Evolutionary conservation across 805 yeast species (phyloP).

Genomic region (Candida sonorensis): DNA sequence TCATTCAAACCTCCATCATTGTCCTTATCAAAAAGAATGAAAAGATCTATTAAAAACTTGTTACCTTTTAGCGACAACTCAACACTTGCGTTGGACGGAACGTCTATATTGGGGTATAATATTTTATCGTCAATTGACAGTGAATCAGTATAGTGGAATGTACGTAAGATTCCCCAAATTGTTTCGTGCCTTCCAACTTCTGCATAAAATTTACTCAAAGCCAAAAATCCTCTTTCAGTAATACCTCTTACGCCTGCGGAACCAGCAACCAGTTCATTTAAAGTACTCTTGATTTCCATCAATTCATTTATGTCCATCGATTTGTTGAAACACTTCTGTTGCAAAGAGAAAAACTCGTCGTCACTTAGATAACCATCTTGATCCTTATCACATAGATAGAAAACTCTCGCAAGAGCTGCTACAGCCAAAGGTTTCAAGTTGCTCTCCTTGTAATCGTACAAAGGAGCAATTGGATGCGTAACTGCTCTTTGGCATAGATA

Average conservation of each 20-base stretch:
- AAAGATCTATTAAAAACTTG: constrained; percentile 83
- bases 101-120: constrained; percentile 72
- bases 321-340: constrained; percentile 67
- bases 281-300: constrained; percentile 33
- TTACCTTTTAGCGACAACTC: constrained; percentile 92
- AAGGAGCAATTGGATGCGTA: constrained; percentile 86
- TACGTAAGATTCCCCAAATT: constrained; percentile 87
- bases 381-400: constrained; percentile 79
- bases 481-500: constrained; percentile 92
- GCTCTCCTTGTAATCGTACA: constrained; percentile 88
- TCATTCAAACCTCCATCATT: constrained; percentile 93
- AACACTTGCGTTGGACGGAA: constrained; percentile 69
- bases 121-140: constrained; percentile 75
- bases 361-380: constrained; percentile 80
- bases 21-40: constrained; percentile 82
- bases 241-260: constrained; percentile 43
- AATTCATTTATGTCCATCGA: constrained; percentile 40
- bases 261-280: constrained; percentile 23
- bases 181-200: constrained; percentile 95
- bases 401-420: constrained; percentile 72
- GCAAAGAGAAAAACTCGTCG: constrained; percentile 63
- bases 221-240: constrained; percentile 66
- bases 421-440: constrained; percentile 70
- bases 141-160: constrained; percentile 89
- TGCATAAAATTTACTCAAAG: constrained; percentile 74